These are phyloP conservation scores for Solanum clarkiae DNA, from an alignment of 257 asterid genomes.

Conservation along the genomic window DNA sequence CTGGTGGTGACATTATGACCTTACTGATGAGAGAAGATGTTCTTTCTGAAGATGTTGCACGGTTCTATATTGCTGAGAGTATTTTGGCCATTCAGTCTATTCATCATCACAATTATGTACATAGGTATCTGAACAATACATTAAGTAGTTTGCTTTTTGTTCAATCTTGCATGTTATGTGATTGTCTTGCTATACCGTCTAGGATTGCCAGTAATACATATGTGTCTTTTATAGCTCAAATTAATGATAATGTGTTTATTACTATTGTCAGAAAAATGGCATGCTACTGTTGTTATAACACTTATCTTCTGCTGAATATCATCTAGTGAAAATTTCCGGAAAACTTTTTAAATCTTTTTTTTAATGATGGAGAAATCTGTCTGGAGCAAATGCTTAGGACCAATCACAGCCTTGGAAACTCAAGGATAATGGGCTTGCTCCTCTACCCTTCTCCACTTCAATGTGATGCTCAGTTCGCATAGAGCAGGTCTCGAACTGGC, in stretches of 20 bases:
- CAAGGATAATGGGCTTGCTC: not conserved
- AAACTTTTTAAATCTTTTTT: not conserved
- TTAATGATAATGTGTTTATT: not conserved
- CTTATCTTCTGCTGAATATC: not conserved
- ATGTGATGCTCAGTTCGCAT: not conserved
- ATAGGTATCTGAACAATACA: slow-evolving; percentile 31
- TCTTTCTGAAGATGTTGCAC: slow-evolving; percentile 81
- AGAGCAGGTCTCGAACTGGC: not conserved
- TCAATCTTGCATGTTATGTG: not conserved
- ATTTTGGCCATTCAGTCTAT: slow-evolving; percentile 90
- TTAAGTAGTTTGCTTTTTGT: not conserved
- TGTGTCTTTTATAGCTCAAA: not conserved
- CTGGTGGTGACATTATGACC: slow-evolving; percentile 99
- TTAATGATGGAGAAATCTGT: not conserved
- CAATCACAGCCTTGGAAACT: not conserved
- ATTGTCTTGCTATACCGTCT: not conserved
- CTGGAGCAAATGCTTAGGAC: not conserved
- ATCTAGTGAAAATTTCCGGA: not conserved
- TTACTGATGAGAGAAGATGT: slow-evolving; percentile 86
- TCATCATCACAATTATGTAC: slow-evolving; percentile 88
- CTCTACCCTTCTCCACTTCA: not conserved
- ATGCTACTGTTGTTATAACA: not conserved
- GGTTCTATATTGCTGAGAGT: slow-evolving; percentile 90
- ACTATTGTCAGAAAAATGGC: not conserved
- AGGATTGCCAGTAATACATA: not conserved